Evolutionary conservation across 202 grass and related monocot genomes (phyloP).

Genomic region (Bolboschoenoplectus hybrid): DNA sequence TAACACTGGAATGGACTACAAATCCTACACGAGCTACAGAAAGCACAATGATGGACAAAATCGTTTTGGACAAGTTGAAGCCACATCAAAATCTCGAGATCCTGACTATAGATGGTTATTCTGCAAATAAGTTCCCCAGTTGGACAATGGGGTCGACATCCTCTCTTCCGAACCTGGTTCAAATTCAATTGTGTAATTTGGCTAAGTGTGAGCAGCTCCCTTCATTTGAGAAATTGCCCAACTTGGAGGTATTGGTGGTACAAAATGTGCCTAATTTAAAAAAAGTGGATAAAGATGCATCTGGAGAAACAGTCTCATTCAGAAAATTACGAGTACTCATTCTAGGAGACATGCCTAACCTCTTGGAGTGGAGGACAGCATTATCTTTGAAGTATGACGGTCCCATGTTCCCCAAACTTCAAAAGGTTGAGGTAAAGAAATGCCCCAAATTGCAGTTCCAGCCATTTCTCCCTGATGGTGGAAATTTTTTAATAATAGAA

Average conservation of each 20-base stretch:
- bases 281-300: slow-evolving; percentile 22
- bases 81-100: slow-evolving; percentile 33
- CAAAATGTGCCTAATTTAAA: slow-evolving; percentile 23
- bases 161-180: slow-evolving; percentile 12
- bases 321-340: slow-evolving; percentile 30
- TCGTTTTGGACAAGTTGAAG: slow-evolving; percentile 43
- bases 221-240: slow-evolving; percentile 41
- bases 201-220: slow-evolving; percentile 36
- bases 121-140: slow-evolving; percentile 34
- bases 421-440: slow-evolving; percentile 19
- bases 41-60: slow-evolving; percentile 28
- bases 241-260: slow-evolving; percentile 39
- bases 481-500: neutral
- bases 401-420: slow-evolving; percentile 31
- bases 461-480: slow-evolving; percentile 37
- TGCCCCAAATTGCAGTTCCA: slow-evolving; percentile 36
- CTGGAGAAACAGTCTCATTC: slow-evolving; percentile 24
- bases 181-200: slow-evolving; percentile 30
- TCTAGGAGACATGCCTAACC: slow-evolving; percentile 1
- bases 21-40: slow-evolving; percentile 36
- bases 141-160: slow-evolving; percentile 45
- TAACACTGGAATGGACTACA: slow-evolving; percentile 40
- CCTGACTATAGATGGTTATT: slow-evolving; percentile 34
- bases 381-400: neutral
- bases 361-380: slow-evolving; percentile 21